Percentiles rank a stretch among this genome's conserved stretches.
Evolutionary conservation across 2,329 filamentous ascomycete genomes (phyloP).

Genomic region (Trichoderma brevicompactum): DNA sequence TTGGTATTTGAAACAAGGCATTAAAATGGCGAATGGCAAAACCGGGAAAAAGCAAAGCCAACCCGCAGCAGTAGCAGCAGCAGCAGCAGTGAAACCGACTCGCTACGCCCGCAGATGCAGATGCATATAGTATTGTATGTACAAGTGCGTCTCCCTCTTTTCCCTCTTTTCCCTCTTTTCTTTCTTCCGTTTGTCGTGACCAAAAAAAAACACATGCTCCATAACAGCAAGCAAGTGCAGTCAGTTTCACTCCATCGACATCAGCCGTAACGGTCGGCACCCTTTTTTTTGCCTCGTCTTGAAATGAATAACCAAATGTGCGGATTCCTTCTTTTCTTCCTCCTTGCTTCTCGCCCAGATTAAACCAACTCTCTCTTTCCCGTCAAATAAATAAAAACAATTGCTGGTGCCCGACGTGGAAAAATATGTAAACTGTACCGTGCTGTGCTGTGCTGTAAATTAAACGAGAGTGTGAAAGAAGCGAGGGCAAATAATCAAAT

Average conservation of each 20-base stretch:
- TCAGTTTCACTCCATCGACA: background rate
- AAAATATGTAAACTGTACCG: background rate
- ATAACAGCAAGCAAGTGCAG: background rate
- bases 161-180: background rate
- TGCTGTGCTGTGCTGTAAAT: constrained; percentile 11
- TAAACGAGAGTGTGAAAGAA: constrained; percentile 2
- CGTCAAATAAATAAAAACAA: background rate
- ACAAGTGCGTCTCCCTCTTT: constrained; percentile 13
- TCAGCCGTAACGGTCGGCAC: background rate
- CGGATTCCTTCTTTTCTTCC: background rate
- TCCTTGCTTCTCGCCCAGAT: background rate
- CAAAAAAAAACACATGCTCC: background rate
- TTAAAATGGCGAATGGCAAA: background rate
- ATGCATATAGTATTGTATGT: constrained; percentile 24
- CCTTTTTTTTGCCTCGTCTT: background rate
- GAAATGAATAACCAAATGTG: background rate
- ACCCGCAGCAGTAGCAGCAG: background rate
- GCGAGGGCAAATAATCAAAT: background rate
- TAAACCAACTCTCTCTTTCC: constrained; percentile 1
- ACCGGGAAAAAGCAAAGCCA: background rate
- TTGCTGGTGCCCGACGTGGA: background rate
- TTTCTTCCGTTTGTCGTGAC: background rate
- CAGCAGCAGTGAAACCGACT: background rate
- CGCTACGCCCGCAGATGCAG: constrained; percentile 21
- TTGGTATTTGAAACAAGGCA: background rate